phyloP scores from a whole-genome alignment of 805 yeast genomes.

The Ogataea pini region DNA sequence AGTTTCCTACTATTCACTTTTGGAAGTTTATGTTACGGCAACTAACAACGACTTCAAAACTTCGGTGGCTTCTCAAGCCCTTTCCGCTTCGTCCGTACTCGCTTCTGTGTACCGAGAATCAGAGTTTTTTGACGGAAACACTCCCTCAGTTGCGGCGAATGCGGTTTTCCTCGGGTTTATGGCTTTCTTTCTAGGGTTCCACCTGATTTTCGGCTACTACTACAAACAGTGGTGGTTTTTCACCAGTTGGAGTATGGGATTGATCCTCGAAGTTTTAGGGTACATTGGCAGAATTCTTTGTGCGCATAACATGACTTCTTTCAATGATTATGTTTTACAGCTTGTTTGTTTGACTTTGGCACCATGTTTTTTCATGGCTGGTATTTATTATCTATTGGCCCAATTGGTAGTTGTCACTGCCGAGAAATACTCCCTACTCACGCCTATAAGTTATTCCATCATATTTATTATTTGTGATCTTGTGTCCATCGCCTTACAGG shows the following conservation, averaged over 20 bases:
- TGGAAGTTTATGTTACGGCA: constrained; percentile 29
- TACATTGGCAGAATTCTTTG: constrained; percentile 61
- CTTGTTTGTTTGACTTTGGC: constrained; percentile 71
- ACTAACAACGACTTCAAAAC: constrained; percentile 19
- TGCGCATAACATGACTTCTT: constrained; percentile 35
- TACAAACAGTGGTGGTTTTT: constrained; percentile 69
- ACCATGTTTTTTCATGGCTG: constrained; percentile 85
- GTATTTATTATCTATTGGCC: constrained; percentile 70
- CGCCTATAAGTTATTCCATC: constrained; percentile 62
- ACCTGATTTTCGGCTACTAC: constrained; percentile 43
- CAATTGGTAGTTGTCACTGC: constrained; percentile 67
- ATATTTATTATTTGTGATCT: constrained; percentile 69
- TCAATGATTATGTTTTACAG: constrained; percentile 57
- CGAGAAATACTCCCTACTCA: constrained; percentile 46
- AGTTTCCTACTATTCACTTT: constrained; percentile 23
- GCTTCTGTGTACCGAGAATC: constrained; percentile 16
- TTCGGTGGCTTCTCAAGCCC: constrained; percentile 24
- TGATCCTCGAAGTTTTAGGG: constrained; percentile 64
- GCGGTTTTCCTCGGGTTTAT: constrained; percentile 55
- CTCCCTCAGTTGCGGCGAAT: constrained; percentile 61
- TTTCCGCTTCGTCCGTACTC: constrained; percentile 25
- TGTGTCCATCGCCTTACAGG: constrained; percentile 65
- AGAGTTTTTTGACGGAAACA: constrained; percentile 40
- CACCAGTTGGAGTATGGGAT: constrained; percentile 54
- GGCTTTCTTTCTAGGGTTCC: constrained; percentile 46